Evolutionary conservation across 2,329 filamentous ascomycete species (phyloP).

Genomic region (Colletotrichum somersetense): DNA sequence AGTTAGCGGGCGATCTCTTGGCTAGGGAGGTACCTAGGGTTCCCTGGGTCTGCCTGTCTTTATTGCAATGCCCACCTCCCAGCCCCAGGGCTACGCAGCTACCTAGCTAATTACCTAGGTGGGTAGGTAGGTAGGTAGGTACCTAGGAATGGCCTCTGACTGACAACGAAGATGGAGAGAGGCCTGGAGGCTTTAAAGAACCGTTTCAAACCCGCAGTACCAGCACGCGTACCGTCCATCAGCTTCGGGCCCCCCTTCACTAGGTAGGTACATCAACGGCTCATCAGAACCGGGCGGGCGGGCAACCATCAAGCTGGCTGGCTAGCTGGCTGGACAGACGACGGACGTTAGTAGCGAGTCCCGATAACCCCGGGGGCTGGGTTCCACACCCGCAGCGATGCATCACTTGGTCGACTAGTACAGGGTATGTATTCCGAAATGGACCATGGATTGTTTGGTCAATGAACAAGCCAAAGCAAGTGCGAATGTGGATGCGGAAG

Average conservation of each 20-base stretch:
- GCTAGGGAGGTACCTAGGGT: conserved; percentile 5
- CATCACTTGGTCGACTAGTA: neutral
- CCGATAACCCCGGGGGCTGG: conserved; percentile 33
- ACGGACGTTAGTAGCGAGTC: neutral
- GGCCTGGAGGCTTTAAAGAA: neutral
- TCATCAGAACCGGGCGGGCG: neutral
- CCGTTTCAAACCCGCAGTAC: neutral
- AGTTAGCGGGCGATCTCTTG: conserved; percentile 36
- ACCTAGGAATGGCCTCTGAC: neutral
- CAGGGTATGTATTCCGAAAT: neutral
- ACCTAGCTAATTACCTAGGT: neutral
- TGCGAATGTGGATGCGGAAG: no score
- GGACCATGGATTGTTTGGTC: no score
- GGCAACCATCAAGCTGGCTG: conserved; percentile 1
- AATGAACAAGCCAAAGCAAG: no score
- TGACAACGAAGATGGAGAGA: neutral
- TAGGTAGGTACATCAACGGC: neutral
- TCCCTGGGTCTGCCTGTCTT: neutral
- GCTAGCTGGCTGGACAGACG: conserved; percentile 1
- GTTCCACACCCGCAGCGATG: conserved; percentile 11
- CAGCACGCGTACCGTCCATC: neutral
- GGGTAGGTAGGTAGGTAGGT: no score
- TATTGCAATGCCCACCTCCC: neutral
- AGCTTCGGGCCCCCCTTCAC: neutral
- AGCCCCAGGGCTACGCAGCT: neutral